Base-by-base conservation (phyloP, 2,329 filamentous ascomycete species). In the Aspergillus sp. region DNA sequence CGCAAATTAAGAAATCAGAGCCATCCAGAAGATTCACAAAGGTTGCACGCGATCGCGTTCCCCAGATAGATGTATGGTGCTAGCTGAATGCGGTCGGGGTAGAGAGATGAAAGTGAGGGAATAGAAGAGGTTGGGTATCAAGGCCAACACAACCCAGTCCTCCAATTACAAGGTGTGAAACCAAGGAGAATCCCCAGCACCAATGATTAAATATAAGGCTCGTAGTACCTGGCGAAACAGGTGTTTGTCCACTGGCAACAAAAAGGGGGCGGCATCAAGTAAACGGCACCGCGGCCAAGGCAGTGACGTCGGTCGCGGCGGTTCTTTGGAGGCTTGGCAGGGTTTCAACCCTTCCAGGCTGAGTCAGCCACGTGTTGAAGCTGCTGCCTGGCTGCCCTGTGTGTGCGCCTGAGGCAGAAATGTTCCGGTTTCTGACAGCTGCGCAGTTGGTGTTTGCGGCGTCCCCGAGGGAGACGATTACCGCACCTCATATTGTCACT, bases 401-500 rank as follows among this genome's bases (percentile, higher is more conserved):
- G 43, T 7, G 13, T 38, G 62, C 61, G 62, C 61, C 63, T 64
- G 41, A 59, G 57, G 58, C 53, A 39, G 3, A 8, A 28, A 40
- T n/a, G 33, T 34, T 27, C 32, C 37, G 33, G 19, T 37, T 34
- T 7, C 36, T 39, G 44, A 44, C 39, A 52, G 48, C 46, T 65
- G 58, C 63, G 50, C 48, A 38, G 44, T 39, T 51, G 61, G 62
- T 51, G 42, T 45, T 50, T 60, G 37, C 48, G 51, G 56, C 46
- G 27, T 47, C 39, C 59, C 62, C 44, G 47, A 63, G 40, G 37
- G 45, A 40, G 43, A 47, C 49, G 42, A 55, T 52, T 49, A 52
- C 51, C 51, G 46, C 60, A 63, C 59, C 59, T 63, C 61, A 57
- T 51, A 51, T 62, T 54, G 53, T 55, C 30, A 40, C 27, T 30